Evolutionary conservation across 2,329 filamentous ascomycete genomes (phyloP), one percentile per base, ranked within the genome.

Genomic region (Apiospora pterosperma): DNA sequence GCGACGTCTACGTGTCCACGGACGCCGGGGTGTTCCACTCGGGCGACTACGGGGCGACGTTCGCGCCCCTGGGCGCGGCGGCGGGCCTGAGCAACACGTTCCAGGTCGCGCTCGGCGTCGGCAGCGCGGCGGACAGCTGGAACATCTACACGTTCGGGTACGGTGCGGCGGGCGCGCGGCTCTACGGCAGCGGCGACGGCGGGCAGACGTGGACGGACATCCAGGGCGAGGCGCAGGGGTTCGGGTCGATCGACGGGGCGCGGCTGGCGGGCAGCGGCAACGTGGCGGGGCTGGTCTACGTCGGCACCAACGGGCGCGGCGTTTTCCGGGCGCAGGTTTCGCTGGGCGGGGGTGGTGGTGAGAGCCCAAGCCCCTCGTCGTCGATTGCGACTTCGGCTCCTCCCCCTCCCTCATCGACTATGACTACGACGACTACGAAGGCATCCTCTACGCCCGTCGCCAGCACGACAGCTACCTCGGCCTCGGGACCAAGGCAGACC

Each of bases 1-100:
- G 90, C 14, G 85, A 88, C 59, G 81, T 92, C 59, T 86, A 82
- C 74, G 84, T 85, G 1, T 85, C 85, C 1, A 87, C 85, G 0
- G 78, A 86, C 62, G 75, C 70, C 0, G 86, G 86, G 6, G 73
- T 88, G 59, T 87, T 84, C 76, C 81, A 81, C 68, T 85, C 82
- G 11, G 82, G 79, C 6, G 73, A 88, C 71, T 85, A 76, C 39
- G 86, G 84, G 5, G 71, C 73, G 4, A 79, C 78, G 1, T 87
- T 87, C 67, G 76, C 78, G 0, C 72, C 78, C 79, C 0, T 76
- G n/a, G n/a, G n/a, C n/a, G n/a, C n/a, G n/a, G n/a, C 77, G 5
- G 69, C 73, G 0, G 67, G 67, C 10, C 67, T 83, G 21, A 79
- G 72, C 2, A 74, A 78, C 64, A 80, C 79, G 1, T 74, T 81